A percentile compares a stretch with the other conserved stretches of the same genome.
Conservation (phyloP, 805 yeast species). For the Scheffersomyces coipomensis region DNA sequence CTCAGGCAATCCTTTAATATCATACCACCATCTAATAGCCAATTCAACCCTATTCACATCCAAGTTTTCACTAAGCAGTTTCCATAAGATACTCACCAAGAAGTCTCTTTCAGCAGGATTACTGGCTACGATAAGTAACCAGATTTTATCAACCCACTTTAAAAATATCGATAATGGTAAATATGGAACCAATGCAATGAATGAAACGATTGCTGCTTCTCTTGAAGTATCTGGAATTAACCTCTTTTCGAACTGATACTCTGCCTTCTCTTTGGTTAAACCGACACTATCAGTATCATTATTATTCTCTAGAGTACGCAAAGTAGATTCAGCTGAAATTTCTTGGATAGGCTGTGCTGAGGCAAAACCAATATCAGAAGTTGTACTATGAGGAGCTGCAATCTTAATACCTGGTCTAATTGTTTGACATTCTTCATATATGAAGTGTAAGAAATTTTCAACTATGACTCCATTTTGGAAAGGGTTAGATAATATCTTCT, state of each 20-base stretch:
- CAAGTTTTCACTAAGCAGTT: constrained; percentile 53
- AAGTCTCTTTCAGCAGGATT: constrained; percentile 34
- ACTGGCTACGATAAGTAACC: constrained; percentile 31
- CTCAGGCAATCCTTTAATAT: constrained; percentile 14
- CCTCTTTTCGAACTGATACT: constrained; percentile 22
- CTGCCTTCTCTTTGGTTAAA: constrained; percentile 27
- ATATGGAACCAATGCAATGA: constrained; percentile 54
- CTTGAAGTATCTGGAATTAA: constrained; percentile 39
- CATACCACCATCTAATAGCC: constrained; percentile 67
- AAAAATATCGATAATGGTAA: constrained; percentile 42
- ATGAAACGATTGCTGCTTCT: constrained; percentile 46
- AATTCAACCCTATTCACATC: constrained; percentile 55
- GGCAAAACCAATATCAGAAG: constrained; percentile 13
- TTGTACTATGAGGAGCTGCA: constrained; percentile 1
- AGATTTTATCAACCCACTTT: constrained; percentile 48
- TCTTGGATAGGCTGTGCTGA: constrained; percentile 41
- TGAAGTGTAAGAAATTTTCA: constrained; percentile 38
- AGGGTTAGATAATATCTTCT: constrained; percentile 29
- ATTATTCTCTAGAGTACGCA: constrained; percentile 20
- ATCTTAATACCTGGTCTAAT: constrained; percentile 30
- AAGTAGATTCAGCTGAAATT: constrained; percentile 34
- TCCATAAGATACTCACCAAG: constrained; percentile 49
- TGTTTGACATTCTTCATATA: constrained; percentile 41
- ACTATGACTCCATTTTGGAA: constrained; percentile 11
- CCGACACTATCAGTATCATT: constrained; percentile 19